Conservation (phyloP, 768 basidiomycete species). For the Pleurotus cornucopiae region DNA sequence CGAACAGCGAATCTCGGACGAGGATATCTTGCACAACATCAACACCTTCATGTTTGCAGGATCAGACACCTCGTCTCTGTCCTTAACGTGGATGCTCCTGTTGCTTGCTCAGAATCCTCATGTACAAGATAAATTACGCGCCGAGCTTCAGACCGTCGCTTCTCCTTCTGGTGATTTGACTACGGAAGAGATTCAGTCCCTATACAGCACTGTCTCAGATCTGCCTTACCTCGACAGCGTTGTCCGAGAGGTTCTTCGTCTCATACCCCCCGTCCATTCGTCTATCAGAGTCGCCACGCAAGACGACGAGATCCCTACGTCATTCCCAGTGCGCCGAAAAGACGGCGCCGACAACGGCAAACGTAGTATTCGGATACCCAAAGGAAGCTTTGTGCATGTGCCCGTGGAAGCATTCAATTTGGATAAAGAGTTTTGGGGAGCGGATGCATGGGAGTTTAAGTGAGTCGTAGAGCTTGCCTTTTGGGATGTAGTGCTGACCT, state of each 20-base stretch:
- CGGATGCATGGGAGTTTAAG: constrained; percentile 80
- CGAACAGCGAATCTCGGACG: constrained; percentile 78
- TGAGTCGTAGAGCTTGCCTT: constrained; percentile 25
- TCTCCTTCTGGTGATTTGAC: constrained; percentile 40
- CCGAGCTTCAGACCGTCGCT: constrained; percentile 53
- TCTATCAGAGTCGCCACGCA: constrained; percentile 74
- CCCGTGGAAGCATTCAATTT: constrained; percentile 79
- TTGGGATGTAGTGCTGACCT: not conserved
- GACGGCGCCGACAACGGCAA: constrained; percentile 40
- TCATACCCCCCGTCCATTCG: constrained; percentile 78
- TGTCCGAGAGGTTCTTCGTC: constrained; percentile 68
- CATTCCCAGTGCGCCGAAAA: constrained; percentile 48
- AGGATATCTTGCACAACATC: constrained; percentile 81
- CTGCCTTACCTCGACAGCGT: constrained; percentile 77
- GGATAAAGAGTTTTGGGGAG: constrained; percentile 75
- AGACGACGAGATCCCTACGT: constrained; percentile 75
- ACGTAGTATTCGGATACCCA: constrained; percentile 46
- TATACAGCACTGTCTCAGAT: constrained; percentile 50
- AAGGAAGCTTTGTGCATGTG: constrained; percentile 74
- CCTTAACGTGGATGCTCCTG: constrained; percentile 81
- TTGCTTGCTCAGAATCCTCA: constrained; percentile 65
- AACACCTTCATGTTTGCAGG: constrained; percentile 91
- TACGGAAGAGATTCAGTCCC: constrained; percentile 60
- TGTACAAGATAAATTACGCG: constrained; percentile 66
- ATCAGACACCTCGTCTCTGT: constrained; percentile 81